phyloP scores from a whole-genome alignment of 306 rosid genomes.

The Abrus pulchellus region DNA sequence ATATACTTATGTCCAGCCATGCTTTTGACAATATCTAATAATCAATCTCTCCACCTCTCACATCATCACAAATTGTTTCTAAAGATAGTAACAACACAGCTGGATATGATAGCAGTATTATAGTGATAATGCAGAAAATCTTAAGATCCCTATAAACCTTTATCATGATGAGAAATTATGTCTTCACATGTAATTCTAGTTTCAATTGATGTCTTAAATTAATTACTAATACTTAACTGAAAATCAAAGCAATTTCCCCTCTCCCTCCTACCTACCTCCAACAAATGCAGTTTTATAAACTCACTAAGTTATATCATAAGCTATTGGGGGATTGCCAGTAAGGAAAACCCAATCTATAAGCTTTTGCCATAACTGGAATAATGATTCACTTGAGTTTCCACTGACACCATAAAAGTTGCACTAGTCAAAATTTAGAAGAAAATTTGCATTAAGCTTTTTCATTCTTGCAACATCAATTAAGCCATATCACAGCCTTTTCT shows the following conservation, averaged over 20 bases:
- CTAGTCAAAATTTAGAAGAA: background rate
- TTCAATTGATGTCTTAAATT: constrained; percentile 10
- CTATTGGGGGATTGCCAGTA: background rate
- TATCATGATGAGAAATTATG: background rate
- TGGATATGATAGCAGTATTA: constrained; percentile 3
- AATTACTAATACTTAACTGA: background rate
- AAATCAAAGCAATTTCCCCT: background rate
- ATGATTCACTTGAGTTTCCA: constrained; percentile 8
- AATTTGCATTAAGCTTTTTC: background rate
- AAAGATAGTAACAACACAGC: background rate
- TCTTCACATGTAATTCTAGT: background rate
- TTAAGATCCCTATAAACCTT: constrained; percentile 6
- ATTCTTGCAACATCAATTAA: background rate
- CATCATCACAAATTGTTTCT: constrained; percentile 2
- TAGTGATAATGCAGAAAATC: constrained; percentile 19
- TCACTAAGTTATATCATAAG: background rate
- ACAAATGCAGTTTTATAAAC: background rate
- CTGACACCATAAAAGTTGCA: background rate
- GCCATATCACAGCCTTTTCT: background rate
- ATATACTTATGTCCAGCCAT: constrained; percentile 1
- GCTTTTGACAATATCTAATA: constrained; percentile 9
- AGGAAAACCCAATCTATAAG: background rate
- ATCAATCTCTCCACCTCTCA: constrained; percentile 9
- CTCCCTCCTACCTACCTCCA: background rate
- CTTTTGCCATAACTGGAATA: background rate